Base-by-base conservation (phyloP, 2,329 filamentous ascomycete species). In the Cadophora sp. region DNA sequence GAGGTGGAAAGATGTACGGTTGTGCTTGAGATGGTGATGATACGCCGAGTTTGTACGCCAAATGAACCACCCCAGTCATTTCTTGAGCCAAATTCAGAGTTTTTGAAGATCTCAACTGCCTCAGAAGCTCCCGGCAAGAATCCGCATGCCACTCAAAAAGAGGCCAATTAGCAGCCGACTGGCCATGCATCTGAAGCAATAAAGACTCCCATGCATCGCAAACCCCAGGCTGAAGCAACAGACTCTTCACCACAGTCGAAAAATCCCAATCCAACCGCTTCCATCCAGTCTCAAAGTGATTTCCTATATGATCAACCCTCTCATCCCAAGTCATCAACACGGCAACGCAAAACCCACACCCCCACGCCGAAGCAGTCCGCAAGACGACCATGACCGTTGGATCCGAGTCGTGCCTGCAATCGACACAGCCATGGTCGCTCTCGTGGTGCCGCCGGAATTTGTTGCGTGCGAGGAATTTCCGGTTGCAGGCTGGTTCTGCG, bases 401-500 rank as follows among this genome's bases (percentile, higher is more conserved):
- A 56, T 56, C 51, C 18, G 51, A 33, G n/a, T 56, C 51, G 27
- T 56, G 51, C 30, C 33, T 56, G 51, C 51, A 56, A 36, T 56
- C 18, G 18, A 33, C 27, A 36, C 51, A 56, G 33, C 51, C 51
- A 36, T 56, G 51, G 51, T 36, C 51, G 51, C 18, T 36, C 27
- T 56, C 33, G n/a, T 56, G 51, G 33, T 56, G 51, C 51, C 27
- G 22, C 27, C 51, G 51, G 33, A 56, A 56, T 56, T 56, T 56
- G 33, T 56, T n/a, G 7, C 51, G 18, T 6, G 51, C 51, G 24
- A 36, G 7, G 27, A 56, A 56, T n/a, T 30, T 56, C 16, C 51
- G 51, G 27, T 56, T 56, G 18, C 51, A 56, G 13, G 22, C 51
- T 36, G 51, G 18, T 33, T 36, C 51, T 33, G 18, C 3, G 33